Conservation (phyloP, 306 rosid species). For the Mucuna pruriens region DNA sequence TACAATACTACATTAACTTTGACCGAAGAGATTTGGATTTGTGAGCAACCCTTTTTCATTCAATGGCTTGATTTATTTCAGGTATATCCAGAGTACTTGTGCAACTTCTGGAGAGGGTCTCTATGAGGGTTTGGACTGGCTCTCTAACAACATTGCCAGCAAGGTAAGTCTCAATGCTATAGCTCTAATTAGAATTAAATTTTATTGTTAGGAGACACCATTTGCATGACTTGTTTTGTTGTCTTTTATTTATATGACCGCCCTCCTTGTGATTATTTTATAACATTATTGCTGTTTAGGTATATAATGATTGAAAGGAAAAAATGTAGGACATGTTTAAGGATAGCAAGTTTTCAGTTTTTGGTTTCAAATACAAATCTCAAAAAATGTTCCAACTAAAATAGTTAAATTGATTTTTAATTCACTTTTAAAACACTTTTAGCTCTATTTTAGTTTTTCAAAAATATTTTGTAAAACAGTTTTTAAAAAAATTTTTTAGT, state of each 20-base stretch:
- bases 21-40: background rate
- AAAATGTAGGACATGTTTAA: background rate
- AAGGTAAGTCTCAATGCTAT: constrained; percentile 59
- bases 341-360: background rate
- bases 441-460: background rate
- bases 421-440: background rate
- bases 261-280: background rate
- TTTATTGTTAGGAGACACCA: background rate
- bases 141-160: constrained; percentile 93
- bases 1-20: background rate
- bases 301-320: background rate
- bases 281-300: background rate
- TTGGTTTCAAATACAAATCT: background rate
- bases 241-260: background rate
- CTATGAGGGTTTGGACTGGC: constrained; percentile 95
- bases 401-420: background rate
- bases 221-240: constrained; percentile 17
- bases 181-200: constrained; percentile 20
- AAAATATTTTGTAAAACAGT: background rate
- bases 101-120: constrained; percentile 99
- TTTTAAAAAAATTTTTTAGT: no score
- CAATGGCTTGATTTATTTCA: constrained; percentile 49
- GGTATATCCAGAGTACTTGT: constrained; percentile 99
- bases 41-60: constrained; percentile 30
- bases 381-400: background rate